Evolutionary conservation across 2,329 filamentous ascomycete species (phyloP), one percentile per base, ranked within the genome.

Genomic region (Sphaerostilbella broomeana): DNA sequence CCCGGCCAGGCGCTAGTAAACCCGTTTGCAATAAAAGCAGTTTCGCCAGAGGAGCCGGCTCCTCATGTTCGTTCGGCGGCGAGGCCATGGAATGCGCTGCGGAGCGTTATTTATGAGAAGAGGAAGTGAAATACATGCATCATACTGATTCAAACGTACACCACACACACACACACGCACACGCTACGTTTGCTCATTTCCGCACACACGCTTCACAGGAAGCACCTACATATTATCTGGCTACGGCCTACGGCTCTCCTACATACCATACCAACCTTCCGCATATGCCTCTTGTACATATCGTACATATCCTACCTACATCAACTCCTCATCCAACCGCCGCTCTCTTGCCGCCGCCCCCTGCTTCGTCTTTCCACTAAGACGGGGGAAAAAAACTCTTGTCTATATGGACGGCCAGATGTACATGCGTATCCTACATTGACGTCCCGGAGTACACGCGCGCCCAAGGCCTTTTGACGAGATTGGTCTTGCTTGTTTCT

Each of bases 1-100:
- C 63, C 60, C 38, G 29, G 65, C 66, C 68, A 67, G 69, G 66
- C 71, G 71, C 67, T 62, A 67, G 61, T 56, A 61, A 57, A 57
- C 59, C 59, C 61, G 64, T 69, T 68, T 71, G 70, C 72, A 77
- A 77, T 77, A 79, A 77, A 79, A 29, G 67, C 69, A 77, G 72
- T 74, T 71, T 71, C 74, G 69, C 71, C 68, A 68, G 31, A 37
- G 21, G 39, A n/a, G 38, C 36, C 72, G 68, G 38, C 38, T 41
- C n/a, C n/a, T n/a, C 32, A 26, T 35, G 66, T 67, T 68, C 63
- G 59, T 63, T 59, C 63, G 67, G 65, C 66, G 69, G 59, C 62
- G 57, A 58, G 40, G 35, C 21, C 40, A 16, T 38, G 35, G 39
- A 24, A 20, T 41, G 32, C 38, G 38, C 35, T 21, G 32, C 32